Evolutionary conservation across 192 early-diverging fungal genomes (phyloP).

Genomic region (Rhizophagus clarus): DNA sequence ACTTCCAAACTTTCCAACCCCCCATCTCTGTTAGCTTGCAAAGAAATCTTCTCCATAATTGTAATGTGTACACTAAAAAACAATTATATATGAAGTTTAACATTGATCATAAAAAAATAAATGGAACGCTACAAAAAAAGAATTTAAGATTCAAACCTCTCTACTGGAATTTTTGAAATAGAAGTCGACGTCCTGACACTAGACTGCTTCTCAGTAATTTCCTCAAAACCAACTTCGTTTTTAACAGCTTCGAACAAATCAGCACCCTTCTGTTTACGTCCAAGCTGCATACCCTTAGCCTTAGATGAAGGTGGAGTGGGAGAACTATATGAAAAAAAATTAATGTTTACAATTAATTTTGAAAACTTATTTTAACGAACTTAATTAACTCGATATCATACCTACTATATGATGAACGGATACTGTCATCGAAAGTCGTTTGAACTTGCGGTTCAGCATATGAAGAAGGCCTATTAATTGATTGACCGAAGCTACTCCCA

Average conservation of each 20-base stretch:
- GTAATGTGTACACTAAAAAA: constrained; percentile 80
- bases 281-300: constrained; percentile 94
- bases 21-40: constrained; percentile 85
- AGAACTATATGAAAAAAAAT: constrained; percentile 32
- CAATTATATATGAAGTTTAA: background rate
- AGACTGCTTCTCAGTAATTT: constrained; percentile 29
- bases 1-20: constrained; percentile 92
- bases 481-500: constrained; percentile 42
- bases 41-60: constrained; percentile 87
- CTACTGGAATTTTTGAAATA: constrained; percentile 20
- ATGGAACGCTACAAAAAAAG: too few relatives aligned
- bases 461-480: constrained; percentile 39
- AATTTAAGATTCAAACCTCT: constrained; percentile 10
- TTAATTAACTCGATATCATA: constrained; percentile 8
- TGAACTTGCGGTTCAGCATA: constrained; percentile 40
- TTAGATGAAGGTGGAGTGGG: constrained; percentile 49
- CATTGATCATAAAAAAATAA: background rate
- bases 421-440: constrained; percentile 28
- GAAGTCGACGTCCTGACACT: constrained; percentile 22
- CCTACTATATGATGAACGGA: constrained; percentile 36
- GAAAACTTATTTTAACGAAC: background rate
- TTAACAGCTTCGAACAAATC: constrained; percentile 83
- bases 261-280: constrained; percentile 80
- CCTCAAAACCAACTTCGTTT: constrained; percentile 75
- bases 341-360: constrained; percentile 4